Evolutionary conservation across 495 filamentous ascomycete genomes (phyloP).

Genomic region (Daldinia concentrica): DNA sequence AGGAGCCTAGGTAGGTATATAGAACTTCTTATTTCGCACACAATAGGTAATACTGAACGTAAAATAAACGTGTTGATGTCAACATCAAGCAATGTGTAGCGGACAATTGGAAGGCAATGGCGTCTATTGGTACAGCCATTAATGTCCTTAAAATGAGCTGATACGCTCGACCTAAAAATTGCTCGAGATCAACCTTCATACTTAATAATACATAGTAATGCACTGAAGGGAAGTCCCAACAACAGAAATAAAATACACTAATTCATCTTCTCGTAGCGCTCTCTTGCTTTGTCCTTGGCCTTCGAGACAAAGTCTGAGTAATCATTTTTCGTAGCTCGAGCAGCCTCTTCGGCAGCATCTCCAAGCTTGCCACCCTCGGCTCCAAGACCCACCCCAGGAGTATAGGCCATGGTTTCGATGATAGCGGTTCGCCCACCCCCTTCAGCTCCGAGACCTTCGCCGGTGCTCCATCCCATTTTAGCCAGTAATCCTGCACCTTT

Average conservation of each 20-base stretch:
- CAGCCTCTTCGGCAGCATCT: slow-evolving; percentile 83
- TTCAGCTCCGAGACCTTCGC: slow-evolving; percentile 81
- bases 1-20: neutral
- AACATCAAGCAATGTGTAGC: neutral
- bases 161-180: neutral
- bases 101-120: neutral
- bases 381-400: slow-evolving; percentile 84
- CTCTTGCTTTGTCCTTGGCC: slow-evolving; percentile 80
- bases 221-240: neutral
- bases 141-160: neutral
- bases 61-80: neutral
- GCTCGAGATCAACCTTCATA: neutral
- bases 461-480: slow-evolving; percentile 91
- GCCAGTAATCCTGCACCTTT: slow-evolving; percentile 85
- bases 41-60: neutral
- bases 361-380: slow-evolving; percentile 85
- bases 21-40: neutral
- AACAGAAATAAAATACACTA: slow-evolving; percentile 9
- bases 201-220: neutral
- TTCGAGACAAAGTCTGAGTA: slow-evolving; percentile 80
- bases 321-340: slow-evolving; percentile 71
- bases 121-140: neutral
- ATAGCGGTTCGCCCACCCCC: slow-evolving; percentile 80
- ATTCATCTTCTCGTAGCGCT: slow-evolving; percentile 74
- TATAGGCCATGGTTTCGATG: slow-evolving; percentile 81